Evolutionary conservation across 2,329 filamentous ascomycete species (phyloP).

Genomic region (Nemania bipapillata): DNA sequence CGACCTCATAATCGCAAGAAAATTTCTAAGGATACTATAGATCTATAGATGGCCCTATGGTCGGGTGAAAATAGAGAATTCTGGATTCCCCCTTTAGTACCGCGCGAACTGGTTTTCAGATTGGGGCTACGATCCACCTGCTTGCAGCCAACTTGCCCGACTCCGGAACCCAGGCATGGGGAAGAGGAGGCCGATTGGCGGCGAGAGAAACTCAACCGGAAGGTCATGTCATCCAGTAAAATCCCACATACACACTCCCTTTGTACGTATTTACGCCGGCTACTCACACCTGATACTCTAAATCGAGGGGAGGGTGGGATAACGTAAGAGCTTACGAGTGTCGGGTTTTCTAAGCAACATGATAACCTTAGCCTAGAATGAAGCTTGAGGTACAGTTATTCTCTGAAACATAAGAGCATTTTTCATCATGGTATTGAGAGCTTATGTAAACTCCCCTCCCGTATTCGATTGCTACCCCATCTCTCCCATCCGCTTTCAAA

Average conservation of each 20-base stretch:
- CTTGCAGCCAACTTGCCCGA: slow-evolving; percentile 12
- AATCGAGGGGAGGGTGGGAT: not conserved
- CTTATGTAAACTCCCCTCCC: not conserved
- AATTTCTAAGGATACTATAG: no score
- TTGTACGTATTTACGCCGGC: not conserved
- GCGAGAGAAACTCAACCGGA: not conserved
- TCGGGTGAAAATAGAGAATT: no score
- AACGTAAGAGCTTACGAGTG: not conserved
- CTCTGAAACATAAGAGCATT: not conserved
- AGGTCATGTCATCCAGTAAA: not conserved
- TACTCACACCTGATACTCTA: not conserved
- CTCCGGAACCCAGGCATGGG: slow-evolving; percentile 1
- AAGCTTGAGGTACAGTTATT: no score
- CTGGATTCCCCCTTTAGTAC: not conserved
- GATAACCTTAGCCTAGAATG: not conserved
- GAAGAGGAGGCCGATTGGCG: slow-evolving; percentile 12
- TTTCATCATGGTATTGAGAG: not conserved
- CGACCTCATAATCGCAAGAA: no score
- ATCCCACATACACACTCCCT: no score
- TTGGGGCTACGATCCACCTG: slow-evolving; percentile 1
- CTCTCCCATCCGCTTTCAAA: slow-evolving; percentile 20
- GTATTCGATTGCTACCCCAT: not conserved
- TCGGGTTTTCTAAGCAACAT: not conserved
- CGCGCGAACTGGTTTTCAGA: not conserved
- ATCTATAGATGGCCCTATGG: no score